These are phyloP conservation scores for Solanum boliviense DNA, from an alignment of 257 asterid species.

Conservation along the genomic window DNA sequence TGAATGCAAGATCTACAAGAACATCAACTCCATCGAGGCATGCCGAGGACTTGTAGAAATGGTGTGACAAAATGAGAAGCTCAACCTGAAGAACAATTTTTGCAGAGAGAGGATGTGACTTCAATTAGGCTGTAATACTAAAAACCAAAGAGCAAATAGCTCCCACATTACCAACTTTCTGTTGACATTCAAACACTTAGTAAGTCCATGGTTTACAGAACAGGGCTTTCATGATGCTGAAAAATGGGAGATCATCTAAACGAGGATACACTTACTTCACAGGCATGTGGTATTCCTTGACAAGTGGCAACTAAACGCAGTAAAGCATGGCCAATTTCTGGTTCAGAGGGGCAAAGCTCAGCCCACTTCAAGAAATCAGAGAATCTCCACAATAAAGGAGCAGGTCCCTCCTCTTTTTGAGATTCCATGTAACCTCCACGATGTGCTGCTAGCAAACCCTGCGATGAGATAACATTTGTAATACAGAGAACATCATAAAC, in stretches of 20 bases:
- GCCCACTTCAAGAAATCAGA: constrained; percentile 98
- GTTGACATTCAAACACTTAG: neutral
- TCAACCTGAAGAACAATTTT: constrained; percentile 62
- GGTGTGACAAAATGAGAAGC: constrained; percentile 95
- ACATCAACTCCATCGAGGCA: constrained; percentile 99
- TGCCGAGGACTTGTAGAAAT: constrained; percentile 90
- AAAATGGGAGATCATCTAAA: neutral
- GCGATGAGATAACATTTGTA: constrained; percentile 2
- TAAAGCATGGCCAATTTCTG: constrained; percentile 93
- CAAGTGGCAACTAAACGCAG: constrained; percentile 97
- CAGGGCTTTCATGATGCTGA: neutral
- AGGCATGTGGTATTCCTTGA: constrained; percentile 96
- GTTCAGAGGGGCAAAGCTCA: constrained; percentile 90
- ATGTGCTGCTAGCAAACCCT: constrained; percentile 99
- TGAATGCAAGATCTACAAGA: constrained; percentile 97
- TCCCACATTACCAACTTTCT: neutral
- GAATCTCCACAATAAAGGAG: constrained; percentile 94
- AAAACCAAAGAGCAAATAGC: neutral
- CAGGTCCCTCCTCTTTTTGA: constrained; percentile 99
- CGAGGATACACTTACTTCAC: constrained; percentile 53
- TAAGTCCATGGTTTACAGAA: neutral
- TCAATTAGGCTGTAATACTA: neutral
- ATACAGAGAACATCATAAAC: neutral
- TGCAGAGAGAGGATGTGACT: neutral
- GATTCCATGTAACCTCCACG: constrained; percentile 99